These are phyloP conservation scores for Mediolabrus comicus DNA, from an alignment of 108 stramenopile genomes.

Conservation along the genomic window DNA sequence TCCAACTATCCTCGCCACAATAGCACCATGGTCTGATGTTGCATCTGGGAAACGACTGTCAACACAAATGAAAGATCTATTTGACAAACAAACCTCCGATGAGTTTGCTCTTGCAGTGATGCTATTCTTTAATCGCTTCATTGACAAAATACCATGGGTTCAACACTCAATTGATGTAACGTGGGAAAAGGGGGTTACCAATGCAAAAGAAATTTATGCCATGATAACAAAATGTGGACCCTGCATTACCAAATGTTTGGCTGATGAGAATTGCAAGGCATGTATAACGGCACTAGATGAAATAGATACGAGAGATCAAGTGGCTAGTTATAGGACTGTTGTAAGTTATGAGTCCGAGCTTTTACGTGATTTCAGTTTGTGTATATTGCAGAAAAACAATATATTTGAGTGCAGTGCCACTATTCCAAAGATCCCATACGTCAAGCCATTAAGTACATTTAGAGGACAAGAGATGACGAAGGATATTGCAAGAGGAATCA, in stretches of 20 bases:
- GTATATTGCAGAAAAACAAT: conserved; percentile 93
- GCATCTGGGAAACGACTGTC: conserved; percentile 64
- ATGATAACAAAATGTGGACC: conserved; percentile 83
- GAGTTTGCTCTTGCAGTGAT: conserved; percentile 74
- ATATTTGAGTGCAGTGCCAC: conserved; percentile 80
- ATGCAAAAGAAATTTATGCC: conserved; percentile 71
- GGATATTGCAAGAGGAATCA: conserved; percentile 66
- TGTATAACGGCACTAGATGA: conserved; percentile 71
- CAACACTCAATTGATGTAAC: conserved; percentile 74
- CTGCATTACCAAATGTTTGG: conserved; percentile 59
- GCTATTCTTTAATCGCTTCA: conserved; percentile 75
- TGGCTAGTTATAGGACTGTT: conserved; percentile 89
- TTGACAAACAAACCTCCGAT: conserved; percentile 61
- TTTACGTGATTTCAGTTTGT: conserved; percentile 86
- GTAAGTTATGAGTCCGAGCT: conserved; percentile 89
- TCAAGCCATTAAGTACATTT: conserved; percentile 60
- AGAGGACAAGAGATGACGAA: conserved; percentile 70
- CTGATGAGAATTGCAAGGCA: conserved; percentile 71
- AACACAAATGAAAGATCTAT: conserved; percentile 57
- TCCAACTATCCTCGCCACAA: conserved; percentile 35
- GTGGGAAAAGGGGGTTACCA: conserved; percentile 87
- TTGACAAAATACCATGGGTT: conserved; percentile 57
- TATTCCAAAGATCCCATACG: conserved; percentile 68
- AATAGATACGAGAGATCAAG: conserved; percentile 82
- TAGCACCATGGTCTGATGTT: conserved; percentile 68